phyloP scores from a whole-genome alignment of 257 asterid genomes.

The Oldenlandia corymbosa region DNA sequence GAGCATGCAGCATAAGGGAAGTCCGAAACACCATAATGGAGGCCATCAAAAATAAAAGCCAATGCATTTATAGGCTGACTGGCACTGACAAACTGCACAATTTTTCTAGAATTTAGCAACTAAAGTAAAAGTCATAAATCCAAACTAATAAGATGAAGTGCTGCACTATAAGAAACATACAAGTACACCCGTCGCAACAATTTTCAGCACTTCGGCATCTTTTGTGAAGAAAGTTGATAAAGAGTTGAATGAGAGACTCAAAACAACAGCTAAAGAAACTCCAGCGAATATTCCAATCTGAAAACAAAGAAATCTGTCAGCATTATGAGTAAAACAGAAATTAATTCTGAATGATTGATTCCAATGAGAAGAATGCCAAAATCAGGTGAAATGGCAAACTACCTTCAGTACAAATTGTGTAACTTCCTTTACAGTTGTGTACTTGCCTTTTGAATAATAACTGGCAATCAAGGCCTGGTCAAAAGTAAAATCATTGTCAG shows the following conservation, averaged over 20 bases:
- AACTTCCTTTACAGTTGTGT: conserved; percentile 56
- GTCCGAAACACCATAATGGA: conserved; percentile 87
- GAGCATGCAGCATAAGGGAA: conserved; percentile 77
- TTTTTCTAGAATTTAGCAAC: conserved; percentile 19
- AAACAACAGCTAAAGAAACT: conserved; percentile 49
- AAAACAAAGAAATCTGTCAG: conserved; percentile 15
- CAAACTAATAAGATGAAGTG: neutral
- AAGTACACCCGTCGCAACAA: conserved; percentile 61
- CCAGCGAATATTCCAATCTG: conserved; percentile 72
- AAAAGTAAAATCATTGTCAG: conserved; percentile 4
- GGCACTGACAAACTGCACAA: conserved; percentile 76
- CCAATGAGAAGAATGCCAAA: conserved; percentile 2
- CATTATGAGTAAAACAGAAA: conserved; percentile 8
- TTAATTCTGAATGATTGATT: neutral
- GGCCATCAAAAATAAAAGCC: conserved; percentile 82
- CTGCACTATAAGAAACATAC: conserved; percentile 33
- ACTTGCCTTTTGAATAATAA: conserved; percentile 64
- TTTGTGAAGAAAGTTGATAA: conserved; percentile 64
- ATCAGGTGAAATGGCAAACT: conserved; percentile 19
- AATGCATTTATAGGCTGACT: conserved; percentile 87
- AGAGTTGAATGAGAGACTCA: conserved; percentile 62
- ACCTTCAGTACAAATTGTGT: conserved; percentile 68
- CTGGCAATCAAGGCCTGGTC: conserved; percentile 78
- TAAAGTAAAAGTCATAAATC: conserved; percentile 2
- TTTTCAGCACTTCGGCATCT: conserved; percentile 53